A percentile compares a stretch with the other conserved stretches of the same genome.
Conservation (phyloP, 768 basidiomycete genomes). For the Coprinopsis cinerea region DNA sequence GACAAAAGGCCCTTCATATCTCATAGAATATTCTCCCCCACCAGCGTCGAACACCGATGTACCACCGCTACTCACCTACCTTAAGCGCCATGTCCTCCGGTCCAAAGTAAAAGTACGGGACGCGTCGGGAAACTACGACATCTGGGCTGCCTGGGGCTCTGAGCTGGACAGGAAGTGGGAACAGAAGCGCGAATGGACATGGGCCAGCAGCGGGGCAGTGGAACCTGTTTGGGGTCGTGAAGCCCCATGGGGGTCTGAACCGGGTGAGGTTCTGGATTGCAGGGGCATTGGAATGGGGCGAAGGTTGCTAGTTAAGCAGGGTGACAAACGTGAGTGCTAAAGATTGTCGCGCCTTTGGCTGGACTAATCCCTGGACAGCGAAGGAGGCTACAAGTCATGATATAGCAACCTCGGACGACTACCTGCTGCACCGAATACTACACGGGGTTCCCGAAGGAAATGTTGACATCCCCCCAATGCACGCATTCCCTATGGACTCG, state of each 20-base stretch:
- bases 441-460: conserved; percentile 87
- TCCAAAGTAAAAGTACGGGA: conserved; percentile 83
- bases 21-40: conserved; percentile 61
- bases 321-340: conserved; percentile 67
- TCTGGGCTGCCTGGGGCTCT: conserved; percentile 79
- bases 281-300: conserved; percentile 77
- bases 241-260: conserved; percentile 58
- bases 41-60: conserved; percentile 47
- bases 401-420: conserved; percentile 45
- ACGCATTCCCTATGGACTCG: conserved; percentile 89
- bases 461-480: conserved; percentile 66
- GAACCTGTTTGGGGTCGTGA: conserved; percentile 63
- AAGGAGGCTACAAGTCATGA: conserved; percentile 54
- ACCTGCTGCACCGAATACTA: conserved; percentile 71
- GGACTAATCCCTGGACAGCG: conserved; percentile 29
- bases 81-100: conserved; percentile 83
- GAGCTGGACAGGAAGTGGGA: conserved; percentile 27
- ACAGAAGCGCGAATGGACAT: conserved; percentile 34
- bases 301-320: conserved; percentile 64
- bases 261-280: conserved; percentile 52
- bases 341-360: background rate
- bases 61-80: conserved; percentile 54
- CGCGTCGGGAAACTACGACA: conserved; percentile 70
- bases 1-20: conserved; percentile 45
- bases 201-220: conserved; percentile 65